Percentiles rank a stretch among this genome's conserved stretches.
phyloP scores from a whole-genome alignment of 768 basidiomycete genomes.

The Pluteus cervinus region DNA sequence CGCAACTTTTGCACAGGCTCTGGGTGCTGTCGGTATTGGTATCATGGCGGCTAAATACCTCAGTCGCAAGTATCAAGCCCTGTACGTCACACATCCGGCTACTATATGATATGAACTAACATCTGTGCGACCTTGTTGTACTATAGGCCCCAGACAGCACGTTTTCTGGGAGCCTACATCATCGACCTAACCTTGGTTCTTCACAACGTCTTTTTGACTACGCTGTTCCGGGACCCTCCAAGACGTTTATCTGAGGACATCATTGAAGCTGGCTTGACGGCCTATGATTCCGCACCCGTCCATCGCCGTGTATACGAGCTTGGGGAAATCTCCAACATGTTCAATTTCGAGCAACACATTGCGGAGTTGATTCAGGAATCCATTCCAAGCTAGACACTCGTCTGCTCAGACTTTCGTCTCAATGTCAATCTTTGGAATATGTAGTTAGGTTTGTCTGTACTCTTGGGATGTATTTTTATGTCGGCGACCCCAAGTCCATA shows the following conservation, averaged over 20 bases:
- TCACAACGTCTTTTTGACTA: slow-evolving; percentile 10
- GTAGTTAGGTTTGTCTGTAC: too few relatives aligned
- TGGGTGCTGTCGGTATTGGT: slow-evolving; percentile 1
- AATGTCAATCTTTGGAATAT: too few relatives aligned
- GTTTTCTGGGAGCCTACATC: slow-evolving; percentile 15
- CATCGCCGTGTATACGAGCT: too few relatives aligned
- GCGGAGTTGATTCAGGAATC: too few relatives aligned
- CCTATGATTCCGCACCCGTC: too few relatives aligned
- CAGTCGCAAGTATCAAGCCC: slow-evolving; percentile 6
- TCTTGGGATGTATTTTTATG: too few relatives aligned
- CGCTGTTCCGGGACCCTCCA: slow-evolving; percentile 7
- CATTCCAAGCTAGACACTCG: too few relatives aligned
- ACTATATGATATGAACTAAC: neutral
- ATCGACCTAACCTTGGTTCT: slow-evolving; percentile 13
- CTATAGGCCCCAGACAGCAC: slow-evolving; percentile 11
- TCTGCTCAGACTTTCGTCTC: too few relatives aligned
- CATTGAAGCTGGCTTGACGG: too few relatives aligned
- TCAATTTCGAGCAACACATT: too few relatives aligned
- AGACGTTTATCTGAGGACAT: slow-evolving; percentile 6
- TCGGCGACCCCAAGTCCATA: too few relatives aligned
- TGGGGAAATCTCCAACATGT: too few relatives aligned
- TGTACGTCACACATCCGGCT: slow-evolving; percentile 7
- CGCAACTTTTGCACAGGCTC: slow-evolving; percentile 4
- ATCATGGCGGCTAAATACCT: slow-evolving; percentile 7
- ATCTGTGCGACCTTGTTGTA: neutral